These are phyloP conservation scores for Eutrema yunnanense DNA, from an alignment of 345 rosid species.

Conservation along the genomic window DNA sequence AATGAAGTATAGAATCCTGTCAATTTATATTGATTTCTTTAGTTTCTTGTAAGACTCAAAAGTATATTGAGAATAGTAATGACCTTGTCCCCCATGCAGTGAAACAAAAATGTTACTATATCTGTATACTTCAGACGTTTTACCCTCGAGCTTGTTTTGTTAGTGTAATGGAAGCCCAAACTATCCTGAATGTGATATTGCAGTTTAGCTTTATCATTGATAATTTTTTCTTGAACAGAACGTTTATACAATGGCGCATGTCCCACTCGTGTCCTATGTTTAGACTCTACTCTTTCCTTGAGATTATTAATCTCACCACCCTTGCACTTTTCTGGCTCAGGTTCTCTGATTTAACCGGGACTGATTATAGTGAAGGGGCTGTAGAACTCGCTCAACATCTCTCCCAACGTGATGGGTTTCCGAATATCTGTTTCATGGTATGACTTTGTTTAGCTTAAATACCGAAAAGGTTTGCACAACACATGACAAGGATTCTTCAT, in stretches of 20 bases:
- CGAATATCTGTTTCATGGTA: conserved; percentile 73
- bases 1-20: background rate
- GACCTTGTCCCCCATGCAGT: background rate
- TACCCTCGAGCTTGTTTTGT: background rate
- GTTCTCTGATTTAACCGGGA: conserved; percentile 88
- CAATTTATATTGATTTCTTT: background rate
- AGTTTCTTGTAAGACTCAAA: background rate
- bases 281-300: background rate
- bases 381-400: conserved; percentile 76
- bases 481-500: background rate
- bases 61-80: background rate
- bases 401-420: conserved; percentile 78
- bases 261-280: background rate
- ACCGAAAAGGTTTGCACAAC: background rate
- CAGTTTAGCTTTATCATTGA: background rate
- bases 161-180: background rate
- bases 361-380: conserved; percentile 90
- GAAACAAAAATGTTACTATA: background rate
- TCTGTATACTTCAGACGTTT: background rate
- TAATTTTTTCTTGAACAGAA: background rate
- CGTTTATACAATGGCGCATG: background rate
- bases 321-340: conserved; percentile 37
- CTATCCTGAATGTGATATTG: background rate
- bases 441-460: conserved; percentile 6
- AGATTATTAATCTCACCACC: background rate